Conservation (phyloP, 2,329 filamentous ascomycete genomes). For the Xylariaceae sp. region DNA sequence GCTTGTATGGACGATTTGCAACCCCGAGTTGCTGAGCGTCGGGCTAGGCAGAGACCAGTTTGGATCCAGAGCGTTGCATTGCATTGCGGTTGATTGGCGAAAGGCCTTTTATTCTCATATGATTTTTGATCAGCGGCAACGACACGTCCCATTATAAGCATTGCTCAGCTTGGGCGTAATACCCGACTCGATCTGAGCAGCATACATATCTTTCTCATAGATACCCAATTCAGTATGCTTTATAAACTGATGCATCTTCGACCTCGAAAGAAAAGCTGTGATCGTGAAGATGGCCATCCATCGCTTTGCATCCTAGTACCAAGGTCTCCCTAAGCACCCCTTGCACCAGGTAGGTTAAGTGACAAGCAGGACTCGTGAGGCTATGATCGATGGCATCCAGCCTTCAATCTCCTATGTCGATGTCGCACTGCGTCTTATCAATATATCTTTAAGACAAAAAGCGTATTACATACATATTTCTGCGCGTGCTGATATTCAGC, state of each 20-base stretch:
- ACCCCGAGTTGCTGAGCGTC: neutral
- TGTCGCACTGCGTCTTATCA: slow-evolving; percentile 3
- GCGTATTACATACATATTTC: neutral
- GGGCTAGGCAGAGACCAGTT: neutral
- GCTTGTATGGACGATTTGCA: slow-evolving; percentile 1
- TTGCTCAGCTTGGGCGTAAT: neutral
- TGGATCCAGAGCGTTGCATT: neutral
- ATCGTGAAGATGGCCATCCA: neutral
- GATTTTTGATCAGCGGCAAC: slow-evolving; percentile 8
- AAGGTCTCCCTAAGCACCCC: neutral
- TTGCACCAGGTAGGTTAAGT: neutral
- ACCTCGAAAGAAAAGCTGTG: neutral
- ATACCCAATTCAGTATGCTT: neutral
- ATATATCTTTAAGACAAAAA: neutral
- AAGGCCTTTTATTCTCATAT: neutral
- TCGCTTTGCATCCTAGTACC: slow-evolving; percentile 7
- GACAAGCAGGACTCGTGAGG: neutral
- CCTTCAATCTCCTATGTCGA: neutral
- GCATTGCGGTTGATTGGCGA: neutral
- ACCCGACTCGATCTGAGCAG: slow-evolving; percentile 5
- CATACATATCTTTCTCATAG: neutral
- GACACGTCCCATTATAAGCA: neutral
- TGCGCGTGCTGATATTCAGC: slow-evolving; percentile 5
- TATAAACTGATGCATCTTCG: neutral
- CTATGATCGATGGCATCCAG: neutral